Evolutionary conservation across 257 asterid species (phyloP).

Genomic region (Solanum appendiculatum): DNA sequence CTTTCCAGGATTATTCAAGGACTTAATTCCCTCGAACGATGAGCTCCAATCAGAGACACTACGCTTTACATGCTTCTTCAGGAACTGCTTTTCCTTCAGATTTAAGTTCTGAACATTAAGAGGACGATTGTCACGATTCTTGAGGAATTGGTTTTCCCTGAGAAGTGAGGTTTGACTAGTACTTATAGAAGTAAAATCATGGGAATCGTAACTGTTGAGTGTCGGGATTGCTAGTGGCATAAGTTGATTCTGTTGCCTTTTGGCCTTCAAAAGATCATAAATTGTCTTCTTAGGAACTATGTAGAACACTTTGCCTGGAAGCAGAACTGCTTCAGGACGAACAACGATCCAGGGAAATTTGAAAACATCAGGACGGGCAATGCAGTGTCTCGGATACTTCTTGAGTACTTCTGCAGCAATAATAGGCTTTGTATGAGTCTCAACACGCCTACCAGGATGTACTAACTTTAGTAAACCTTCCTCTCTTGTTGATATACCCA

Average conservation of each 20-base stretch:
- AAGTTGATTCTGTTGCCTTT: not conserved
- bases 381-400: constrained; percentile 49
- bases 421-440: constrained; percentile 34
- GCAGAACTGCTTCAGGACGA: constrained; percentile 42
- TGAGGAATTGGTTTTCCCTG: not conserved
- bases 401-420: constrained; percentile 42
- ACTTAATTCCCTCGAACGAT: not conserved
- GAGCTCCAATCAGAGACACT: not conserved
- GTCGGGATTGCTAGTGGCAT: not conserved
- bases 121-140: not conserved
- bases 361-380: constrained; percentile 68
- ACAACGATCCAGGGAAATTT: constrained; percentile 58
- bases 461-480: constrained; percentile 42
- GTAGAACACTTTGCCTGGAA: constrained; percentile 32
- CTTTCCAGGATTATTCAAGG: not conserved
- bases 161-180: not conserved
- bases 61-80: not conserved
- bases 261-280: constrained; percentile 17
- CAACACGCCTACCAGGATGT: constrained; percentile 37
- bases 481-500: constrained; percentile 24
- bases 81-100: not conserved
- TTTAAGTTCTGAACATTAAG: not conserved
- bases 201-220: not conserved
- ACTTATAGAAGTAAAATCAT: not conserved
- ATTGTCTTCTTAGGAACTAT: constrained; percentile 23